Conservation (phyloP, 2,329 filamentous ascomycete species). For the Trichoderma citrinoviride region DNA sequence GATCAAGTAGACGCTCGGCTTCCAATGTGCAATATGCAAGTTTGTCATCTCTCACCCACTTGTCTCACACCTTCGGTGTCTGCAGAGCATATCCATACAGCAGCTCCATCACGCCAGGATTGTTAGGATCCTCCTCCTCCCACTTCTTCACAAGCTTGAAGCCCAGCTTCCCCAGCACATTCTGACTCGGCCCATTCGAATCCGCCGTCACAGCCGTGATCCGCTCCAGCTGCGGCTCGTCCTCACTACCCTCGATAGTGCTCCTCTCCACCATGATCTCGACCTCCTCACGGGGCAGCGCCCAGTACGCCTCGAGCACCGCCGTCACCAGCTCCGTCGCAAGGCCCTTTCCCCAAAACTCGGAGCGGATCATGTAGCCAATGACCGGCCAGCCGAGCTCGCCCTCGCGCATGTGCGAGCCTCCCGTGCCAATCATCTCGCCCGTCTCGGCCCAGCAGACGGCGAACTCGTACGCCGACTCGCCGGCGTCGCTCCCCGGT, state of each 20-base stretch:
- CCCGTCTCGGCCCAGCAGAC: conserved; percentile 47
- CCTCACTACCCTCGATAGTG: conserved; percentile 34
- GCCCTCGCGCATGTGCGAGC: conserved; percentile 38
- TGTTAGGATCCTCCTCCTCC: conserved; percentile 31
- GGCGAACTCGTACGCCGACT: conserved; percentile 54
- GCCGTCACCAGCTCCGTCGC: conserved; percentile 55
- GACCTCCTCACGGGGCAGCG: conserved; percentile 46
- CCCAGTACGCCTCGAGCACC: conserved; percentile 48
- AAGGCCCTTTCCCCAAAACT: conserved; percentile 55
- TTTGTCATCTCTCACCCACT: neutral
- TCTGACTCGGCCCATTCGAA: conserved; percentile 52
- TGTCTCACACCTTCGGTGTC: neutral
- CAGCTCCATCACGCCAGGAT: conserved; percentile 22
- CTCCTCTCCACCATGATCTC: conserved; percentile 44
- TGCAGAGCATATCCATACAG: conserved; percentile 29
- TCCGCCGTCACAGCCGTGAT: conserved; percentile 48
- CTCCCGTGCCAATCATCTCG: conserved; percentile 53
- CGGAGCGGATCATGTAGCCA: conserved; percentile 55
- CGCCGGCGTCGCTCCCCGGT: conserved; percentile 47
- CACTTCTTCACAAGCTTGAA: conserved; percentile 48
- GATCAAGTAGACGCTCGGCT: neutral
- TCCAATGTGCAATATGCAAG: neutral
- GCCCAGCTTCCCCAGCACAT: conserved; percentile 56
- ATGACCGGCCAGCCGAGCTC: conserved; percentile 55
- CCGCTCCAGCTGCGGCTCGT: conserved; percentile 34